Base-by-base conservation (phyloP, 2,329 filamentous ascomycete genomes). In the Aureobasidium sp. region DNA sequence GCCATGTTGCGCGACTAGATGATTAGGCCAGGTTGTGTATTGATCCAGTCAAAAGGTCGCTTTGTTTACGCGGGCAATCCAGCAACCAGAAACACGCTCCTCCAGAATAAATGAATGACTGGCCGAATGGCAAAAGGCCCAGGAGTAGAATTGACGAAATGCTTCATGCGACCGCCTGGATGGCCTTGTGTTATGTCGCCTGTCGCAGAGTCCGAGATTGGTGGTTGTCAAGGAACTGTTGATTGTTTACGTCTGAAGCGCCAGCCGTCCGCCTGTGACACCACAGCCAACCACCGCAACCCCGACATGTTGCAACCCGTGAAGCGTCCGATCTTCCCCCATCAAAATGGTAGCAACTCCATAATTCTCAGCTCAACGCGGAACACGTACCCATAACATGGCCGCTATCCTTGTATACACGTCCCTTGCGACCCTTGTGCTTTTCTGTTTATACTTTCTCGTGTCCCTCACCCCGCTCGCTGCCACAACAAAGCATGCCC, bases 1-100 rank as follows among this genome's bases (percentile, higher is more conserved):
- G 59, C 64, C 64, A 66, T 66, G 47, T 55, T 62, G 51, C 26
- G 42, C 41, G n/a, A 20, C 23, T 23, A 6, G 15, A 26, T 42
- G 3, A 26, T 52, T 20, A 36, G n/a, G 50, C 50, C 34, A 23
- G 32, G n/a, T 37, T 52, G 51, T 32, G 17, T 36, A 4, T 9
- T n/a, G 9, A 10, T 55, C 37, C 51, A 42, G 51, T 29, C 37
- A 32, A 42, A 15, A 41, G 51, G 15, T 23, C 10, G 51, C 29
- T 23, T 55, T 55, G 51, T 55, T 55, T 55, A 55, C 37, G 20
- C 9, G 7, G 37, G 26, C 23, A n/a, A 32, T 55, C 23, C 51
- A 55, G 37, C 36, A 55, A 39, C 51, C 36, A 39, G 36, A 27
- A 55, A 53, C 50, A 36, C 34, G 34, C 34, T 53, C 34, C 37